Base-by-base conservation (phyloP, 78 protist species). In the Guillardia theta region DNA sequence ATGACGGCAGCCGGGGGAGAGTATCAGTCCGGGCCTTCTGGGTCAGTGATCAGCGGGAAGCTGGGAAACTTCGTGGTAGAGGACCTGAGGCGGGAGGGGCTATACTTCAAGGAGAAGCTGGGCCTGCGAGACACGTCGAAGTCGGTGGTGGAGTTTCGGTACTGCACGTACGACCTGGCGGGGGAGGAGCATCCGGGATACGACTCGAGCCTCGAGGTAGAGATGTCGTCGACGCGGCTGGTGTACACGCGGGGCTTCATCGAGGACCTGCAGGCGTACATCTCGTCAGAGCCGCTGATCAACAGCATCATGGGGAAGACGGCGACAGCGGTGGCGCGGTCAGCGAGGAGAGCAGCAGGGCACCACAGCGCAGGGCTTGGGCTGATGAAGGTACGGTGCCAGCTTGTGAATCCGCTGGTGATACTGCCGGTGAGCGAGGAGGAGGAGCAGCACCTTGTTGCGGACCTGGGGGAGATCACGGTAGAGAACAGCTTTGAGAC, bases 321-420 rank as follows among this genome's bases (percentile, higher is more conserved):
- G 24, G 90, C 90, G 53, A 80, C 37, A 22, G 90, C 90, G n/a
- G 90, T 80, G 90, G 90, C 90, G 44, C 58, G 45, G 50, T 44
- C 90, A 48, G 90, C 90, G 36, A 80, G 45, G 50, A 80, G 19
- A 30, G 90, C 90, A 18, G 90, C 48, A 9, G 90, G 46, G 53
- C 90, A 80, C 46, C 53, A 80, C 19, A 10, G 90, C 12, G 44
- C 12, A 9, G 90, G 46, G 53, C 45, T 45, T 46, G 90, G 90
- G 48, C 22, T 39, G 12, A 33, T 24, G 30, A 80, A 80, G 50
- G 90, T 80, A 12, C 90, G 33, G 1, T n/a, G n/a, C 50, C 39
- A 80, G 22, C 37, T 80, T 27, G 33, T 44, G 53, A 80, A 80
- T 9, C 90, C 90, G 90, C 37, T 80, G 53, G 48, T 80, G 46